phyloP scores from a whole-genome alignment of 768 basidiomycete species.

The Butyriboletus loyo region DNA sequence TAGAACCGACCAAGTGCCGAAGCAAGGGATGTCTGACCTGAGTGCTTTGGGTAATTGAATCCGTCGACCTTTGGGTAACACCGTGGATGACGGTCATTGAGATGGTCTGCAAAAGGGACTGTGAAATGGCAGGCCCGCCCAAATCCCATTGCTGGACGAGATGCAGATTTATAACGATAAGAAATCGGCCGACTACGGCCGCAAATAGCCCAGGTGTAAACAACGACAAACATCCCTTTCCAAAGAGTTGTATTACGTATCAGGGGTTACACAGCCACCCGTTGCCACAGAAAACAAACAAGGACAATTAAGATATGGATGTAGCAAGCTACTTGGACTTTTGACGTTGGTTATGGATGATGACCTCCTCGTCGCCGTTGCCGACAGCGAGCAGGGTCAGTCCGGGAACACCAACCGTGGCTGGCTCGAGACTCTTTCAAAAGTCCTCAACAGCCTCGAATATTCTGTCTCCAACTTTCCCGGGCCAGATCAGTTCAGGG shows the following conservation, averaged over 20 bases:
- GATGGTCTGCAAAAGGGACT: not conserved
- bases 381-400: conserved; percentile 33
- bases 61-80: conserved; percentile 1
- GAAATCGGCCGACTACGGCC: too few species aligned
- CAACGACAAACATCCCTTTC: not conserved
- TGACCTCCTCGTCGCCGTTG: conserved; percentile 34
- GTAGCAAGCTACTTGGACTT: not conserved
- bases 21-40: conserved; percentile 13
- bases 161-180: not conserved
- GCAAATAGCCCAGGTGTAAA: too few species aligned
- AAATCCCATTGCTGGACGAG: not conserved
- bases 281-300: conserved; percentile 25
- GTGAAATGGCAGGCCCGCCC: not conserved
- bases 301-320: conserved; percentile 9
- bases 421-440: conserved; percentile 33
- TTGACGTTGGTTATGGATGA: conserved; percentile 26
- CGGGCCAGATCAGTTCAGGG: conserved; percentile 33
- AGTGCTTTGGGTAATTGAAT: not conserved
- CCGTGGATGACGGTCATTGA: conserved; percentile 8
- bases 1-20: not conserved
- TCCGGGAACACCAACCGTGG: conserved; percentile 19
- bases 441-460: conserved; percentile 33
- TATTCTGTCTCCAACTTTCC: conserved; percentile 33
- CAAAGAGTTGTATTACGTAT: not conserved
- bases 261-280: conserved; percentile 2